phyloP scores from a whole-genome alignment of 108 stramenopile species.

The Pseudonitzschia pungens region DNA sequence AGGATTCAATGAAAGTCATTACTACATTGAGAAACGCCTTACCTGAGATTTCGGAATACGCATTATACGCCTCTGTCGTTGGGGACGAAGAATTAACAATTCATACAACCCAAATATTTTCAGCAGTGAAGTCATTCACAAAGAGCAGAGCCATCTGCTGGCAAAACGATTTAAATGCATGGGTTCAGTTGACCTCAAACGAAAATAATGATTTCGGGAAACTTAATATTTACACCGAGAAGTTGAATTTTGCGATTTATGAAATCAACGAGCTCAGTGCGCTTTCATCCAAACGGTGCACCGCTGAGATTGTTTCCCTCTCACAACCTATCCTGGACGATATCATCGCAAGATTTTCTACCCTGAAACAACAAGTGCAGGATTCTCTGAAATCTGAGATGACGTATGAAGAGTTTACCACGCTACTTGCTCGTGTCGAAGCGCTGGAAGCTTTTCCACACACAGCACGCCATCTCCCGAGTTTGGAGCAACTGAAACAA shows the following conservation, averaged over 20 bases:
- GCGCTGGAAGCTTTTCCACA: not conserved
- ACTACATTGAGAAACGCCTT: not conserved
- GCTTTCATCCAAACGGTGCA: constrained; percentile 12
- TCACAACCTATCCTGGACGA: constrained; percentile 2
- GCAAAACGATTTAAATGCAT: not conserved
- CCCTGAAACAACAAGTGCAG: not conserved
- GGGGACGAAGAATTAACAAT: not conserved
- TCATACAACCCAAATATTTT: not conserved
- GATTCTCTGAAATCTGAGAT: not conserved
- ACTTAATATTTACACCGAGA: constrained; percentile 8
- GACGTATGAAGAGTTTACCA: not conserved
- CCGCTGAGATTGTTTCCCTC: not conserved
- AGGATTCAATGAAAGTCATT: not conserved
- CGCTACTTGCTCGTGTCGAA: not conserved
- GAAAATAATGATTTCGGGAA: not conserved
- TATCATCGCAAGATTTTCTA: not conserved
- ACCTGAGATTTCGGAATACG: constrained; percentile 1
- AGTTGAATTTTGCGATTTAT: constrained; percentile 5
- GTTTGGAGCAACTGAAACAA: constrained; percentile 5
- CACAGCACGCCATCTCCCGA: constrained; percentile 4
- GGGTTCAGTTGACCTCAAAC: not conserved
- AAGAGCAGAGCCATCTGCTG: not conserved
- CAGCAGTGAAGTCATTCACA: not conserved
- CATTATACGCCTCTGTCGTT: not conserved
- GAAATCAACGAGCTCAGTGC: constrained; percentile 11